Evolutionary conservation across 768 basidiomycete genomes (phyloP).

Genomic region (Crassisporium funariophilum): DNA sequence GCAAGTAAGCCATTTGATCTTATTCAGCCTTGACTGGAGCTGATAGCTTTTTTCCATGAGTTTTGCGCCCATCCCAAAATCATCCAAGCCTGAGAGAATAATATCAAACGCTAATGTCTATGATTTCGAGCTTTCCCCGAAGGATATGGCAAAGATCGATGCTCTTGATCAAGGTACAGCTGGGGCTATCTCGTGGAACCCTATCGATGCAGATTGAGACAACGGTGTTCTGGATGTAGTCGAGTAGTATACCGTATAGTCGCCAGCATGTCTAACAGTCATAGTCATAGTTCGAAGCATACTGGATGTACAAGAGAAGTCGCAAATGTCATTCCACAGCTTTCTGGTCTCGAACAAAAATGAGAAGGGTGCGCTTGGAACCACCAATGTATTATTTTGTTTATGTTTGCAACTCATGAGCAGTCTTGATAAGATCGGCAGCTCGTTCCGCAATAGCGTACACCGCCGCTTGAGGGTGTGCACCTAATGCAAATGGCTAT

Average conservation of each 20-base stretch:
- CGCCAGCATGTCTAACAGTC: too few relatives aligned
- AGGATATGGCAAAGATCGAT: slow-evolving; percentile 70
- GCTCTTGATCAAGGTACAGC: slow-evolving; percentile 67
- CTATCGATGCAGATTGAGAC: slow-evolving; percentile 57
- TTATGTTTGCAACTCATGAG: too few relatives aligned
- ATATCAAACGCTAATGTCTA: slow-evolving; percentile 70
- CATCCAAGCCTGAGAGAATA: slow-evolving; percentile 67
- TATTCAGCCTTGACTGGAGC: too few relatives aligned
- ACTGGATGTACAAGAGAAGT: too few relatives aligned
- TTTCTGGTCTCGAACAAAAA: too few relatives aligned
- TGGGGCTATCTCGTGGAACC: slow-evolving; percentile 83
- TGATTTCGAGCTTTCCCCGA: slow-evolving; percentile 65
- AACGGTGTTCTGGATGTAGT: too few relatives aligned
- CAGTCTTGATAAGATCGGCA: slow-evolving; percentile 15
- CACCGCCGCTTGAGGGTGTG: slow-evolving; percentile 18
- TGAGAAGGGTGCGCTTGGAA: too few relatives aligned
- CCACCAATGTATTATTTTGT: too few relatives aligned
- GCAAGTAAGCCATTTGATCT: slow-evolving; percentile 49
- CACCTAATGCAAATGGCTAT: slow-evolving; percentile 17
- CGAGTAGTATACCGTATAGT: too few relatives aligned
- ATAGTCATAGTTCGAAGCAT: too few relatives aligned
- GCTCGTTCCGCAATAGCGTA: slow-evolving; percentile 17
- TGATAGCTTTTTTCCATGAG: too few relatives aligned
- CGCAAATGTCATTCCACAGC: too few relatives aligned
- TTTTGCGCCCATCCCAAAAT: slow-evolving; percentile 80